phyloP scores from a whole-genome alignment of 2,329 filamentous ascomycete species.

The Endoconidiophora polonica region DNA sequence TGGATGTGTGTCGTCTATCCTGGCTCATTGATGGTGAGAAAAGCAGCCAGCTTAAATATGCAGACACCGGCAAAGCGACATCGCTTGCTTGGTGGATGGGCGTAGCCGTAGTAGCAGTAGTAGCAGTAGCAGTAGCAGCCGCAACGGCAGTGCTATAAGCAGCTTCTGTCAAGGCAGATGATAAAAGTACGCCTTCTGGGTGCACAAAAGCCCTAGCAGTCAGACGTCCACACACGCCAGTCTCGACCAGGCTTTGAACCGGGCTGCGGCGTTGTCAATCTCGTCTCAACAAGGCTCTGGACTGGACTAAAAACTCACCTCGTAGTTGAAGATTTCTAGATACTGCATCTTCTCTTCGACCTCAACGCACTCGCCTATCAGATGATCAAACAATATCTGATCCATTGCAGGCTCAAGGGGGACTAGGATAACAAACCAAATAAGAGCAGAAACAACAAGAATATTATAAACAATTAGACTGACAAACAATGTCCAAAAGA shows the following conservation, averaged over 20 bases:
- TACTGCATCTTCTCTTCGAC: slow-evolving; percentile 37
- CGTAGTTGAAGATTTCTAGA: slow-evolving; percentile 41
- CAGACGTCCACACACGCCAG: background rate
- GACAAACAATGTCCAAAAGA: background rate
- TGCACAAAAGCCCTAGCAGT: background rate
- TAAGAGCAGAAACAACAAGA: background rate
- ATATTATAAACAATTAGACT: background rate
- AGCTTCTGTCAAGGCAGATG: background rate
- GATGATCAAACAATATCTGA: slow-evolving; percentile 7
- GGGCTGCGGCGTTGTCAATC: background rate
- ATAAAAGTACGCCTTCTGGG: background rate
- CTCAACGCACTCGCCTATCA: slow-evolving; percentile 28
- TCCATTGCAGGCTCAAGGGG: slow-evolving; percentile 1
- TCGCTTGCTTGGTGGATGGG: too few species aligned
- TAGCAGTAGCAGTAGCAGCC: too few species aligned
- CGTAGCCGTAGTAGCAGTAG: too few species aligned
- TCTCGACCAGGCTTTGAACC: background rate
- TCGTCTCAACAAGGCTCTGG: background rate
- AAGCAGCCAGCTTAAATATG: too few species aligned
- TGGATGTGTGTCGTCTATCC: too few species aligned
- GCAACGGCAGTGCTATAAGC: background rate
- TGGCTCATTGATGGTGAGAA: too few species aligned
- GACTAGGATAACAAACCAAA: background rate
- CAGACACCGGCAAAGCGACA: too few species aligned
- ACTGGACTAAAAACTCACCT: slow-evolving; percentile 5